Evolutionary conservation across 805 yeast species (phyloP), one percentile per base, ranked within the genome.

Genomic region (Candida peoriensis): DNA sequence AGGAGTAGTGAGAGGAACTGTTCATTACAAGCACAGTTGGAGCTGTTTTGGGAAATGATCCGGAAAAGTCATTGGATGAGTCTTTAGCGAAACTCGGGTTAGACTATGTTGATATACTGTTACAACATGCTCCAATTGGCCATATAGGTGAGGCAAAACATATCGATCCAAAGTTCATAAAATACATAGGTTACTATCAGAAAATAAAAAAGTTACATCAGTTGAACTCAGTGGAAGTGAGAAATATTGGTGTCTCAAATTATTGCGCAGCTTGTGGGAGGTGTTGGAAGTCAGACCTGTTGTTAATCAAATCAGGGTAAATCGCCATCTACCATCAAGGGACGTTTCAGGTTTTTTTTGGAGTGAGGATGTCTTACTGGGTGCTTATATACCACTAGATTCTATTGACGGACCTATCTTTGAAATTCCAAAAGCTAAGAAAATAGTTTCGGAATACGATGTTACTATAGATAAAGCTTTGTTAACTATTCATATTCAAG

Each of bases 231-330:
- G 87, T 86, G 2, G 58, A 65, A 38, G 76, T 74, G 10, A 70
- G 74, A 47, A 63, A 71, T 39, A 77, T 81, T 39, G 90, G 90
- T 17, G 82, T 77, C 16, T 78, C 86, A 11, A 81, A 81, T 55
- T 80, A 75, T 44, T 81, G 37, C 63, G 78, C 45, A 54, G 50
- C 22, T 57, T 74, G 20, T 47, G 68, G 31, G 52, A 57, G 28
- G 58, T 55, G 27, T 70, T 75, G 13, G 71, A 70, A 35, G 56
- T 56, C 33, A 64, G 59, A 43, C 86, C 86, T 8, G 66, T 60
- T 38, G 76, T 80, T 27, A 74, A 81, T 53, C 89, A 81, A 59
- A 77, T 81, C 41, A 89, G 82, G 52, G 78, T 67, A 63, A 78
- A 70, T 52, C 78, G 86, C 1, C 75, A 77, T 49, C 61, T 79